These are phyloP conservation scores for Ceratobasidium sp. DNA, from an alignment of 1,284 basidiomycete genomes.

Conservation along the genomic window DNA sequence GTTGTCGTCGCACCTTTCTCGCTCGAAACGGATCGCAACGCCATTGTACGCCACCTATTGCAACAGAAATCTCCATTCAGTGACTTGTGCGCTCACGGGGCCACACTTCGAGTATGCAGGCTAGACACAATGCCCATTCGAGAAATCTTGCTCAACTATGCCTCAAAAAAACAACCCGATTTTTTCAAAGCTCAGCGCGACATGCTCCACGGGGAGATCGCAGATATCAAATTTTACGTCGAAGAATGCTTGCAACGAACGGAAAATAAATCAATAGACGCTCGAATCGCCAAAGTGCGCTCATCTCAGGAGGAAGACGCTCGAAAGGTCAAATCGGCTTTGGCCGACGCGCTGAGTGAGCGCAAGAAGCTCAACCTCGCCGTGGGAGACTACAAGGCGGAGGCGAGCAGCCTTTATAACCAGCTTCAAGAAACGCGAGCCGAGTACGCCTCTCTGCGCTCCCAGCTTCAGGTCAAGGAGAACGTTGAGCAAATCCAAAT, in stretches of 20 bases:
- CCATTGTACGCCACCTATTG: not conserved
- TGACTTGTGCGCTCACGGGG: not conserved
- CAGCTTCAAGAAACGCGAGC: conserved; percentile 8
- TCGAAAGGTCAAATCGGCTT: not conserved
- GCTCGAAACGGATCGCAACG: not conserved
- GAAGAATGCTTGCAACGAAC: too few species aligned
- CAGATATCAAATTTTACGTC: too few species aligned
- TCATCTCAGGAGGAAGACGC: too few species aligned
- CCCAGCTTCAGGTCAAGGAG: conserved; percentile 41
- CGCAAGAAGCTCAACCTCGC: not conserved
- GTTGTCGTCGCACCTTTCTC: conserved; percentile 5
- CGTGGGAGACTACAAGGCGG: not conserved
- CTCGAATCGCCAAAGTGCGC: too few species aligned
- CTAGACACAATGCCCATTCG: not conserved
- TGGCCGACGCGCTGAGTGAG: not conserved
- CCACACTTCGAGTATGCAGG: not conserved
- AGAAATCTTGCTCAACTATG: not conserved
- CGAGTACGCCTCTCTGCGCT: conserved; percentile 40
- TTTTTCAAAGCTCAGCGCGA: not conserved
- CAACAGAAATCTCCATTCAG: conserved; percentile 8
- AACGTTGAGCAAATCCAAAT: conserved; percentile 25
- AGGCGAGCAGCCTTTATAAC: not conserved
- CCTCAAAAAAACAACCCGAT: not conserved
- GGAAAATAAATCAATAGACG: too few species aligned
- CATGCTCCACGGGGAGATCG: too few species aligned